Evolutionary conservation across 768 basidiomycete genomes (phyloP), one percentile per base, ranked within the genome.

Genomic region (Lentinula guzmanii): DNA sequence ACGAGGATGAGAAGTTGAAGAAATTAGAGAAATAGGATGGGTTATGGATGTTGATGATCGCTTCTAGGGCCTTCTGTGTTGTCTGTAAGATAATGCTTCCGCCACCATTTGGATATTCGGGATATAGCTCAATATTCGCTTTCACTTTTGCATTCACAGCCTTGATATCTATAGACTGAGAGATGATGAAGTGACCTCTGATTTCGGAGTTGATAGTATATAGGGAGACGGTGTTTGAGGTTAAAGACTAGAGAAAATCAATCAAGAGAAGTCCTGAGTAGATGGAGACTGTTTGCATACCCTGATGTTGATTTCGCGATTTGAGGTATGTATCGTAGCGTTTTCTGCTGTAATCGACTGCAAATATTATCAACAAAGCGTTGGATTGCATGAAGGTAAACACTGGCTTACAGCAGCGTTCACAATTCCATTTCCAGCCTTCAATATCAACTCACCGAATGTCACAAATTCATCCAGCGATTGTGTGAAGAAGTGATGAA

Each of bases 371-470:
- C 37, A 35, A 42, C 53, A 46, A 39, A 21, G 18, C 8, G 43
- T 11, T 60, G 16, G 57, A 58, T 34, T 43, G 45, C 5, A 41
- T 13, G 51, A 55, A 15, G 52, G 18, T 1, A 28, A 21, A 9
- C 5, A 37, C 5, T 18, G 3, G 42, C 72, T 71, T 64, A 74
- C 83, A 66, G 77, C 55, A 4, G 72, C 72, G 13, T 60, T 59
- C 28, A 83, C 68, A 39, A 62, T 67, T 45, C 69, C 68, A 50
- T 79, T 79, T 9, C 68, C 51, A 7, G 78, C 73, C 41, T 50
- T 62, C 16, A 84, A 68, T 34, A 66, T 63, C 28, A 86, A 57
- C 0, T 58, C 62, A 6, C 77, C 71, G 60, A 86, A 85, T 8
- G 74, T 51, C 11, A 81, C 72, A 4, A 66, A 63, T 4, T 72